phyloP scores from a whole-genome alignment of 2,329 filamentous ascomycete species.

The Ceratocystis cacaofunesta region DNA sequence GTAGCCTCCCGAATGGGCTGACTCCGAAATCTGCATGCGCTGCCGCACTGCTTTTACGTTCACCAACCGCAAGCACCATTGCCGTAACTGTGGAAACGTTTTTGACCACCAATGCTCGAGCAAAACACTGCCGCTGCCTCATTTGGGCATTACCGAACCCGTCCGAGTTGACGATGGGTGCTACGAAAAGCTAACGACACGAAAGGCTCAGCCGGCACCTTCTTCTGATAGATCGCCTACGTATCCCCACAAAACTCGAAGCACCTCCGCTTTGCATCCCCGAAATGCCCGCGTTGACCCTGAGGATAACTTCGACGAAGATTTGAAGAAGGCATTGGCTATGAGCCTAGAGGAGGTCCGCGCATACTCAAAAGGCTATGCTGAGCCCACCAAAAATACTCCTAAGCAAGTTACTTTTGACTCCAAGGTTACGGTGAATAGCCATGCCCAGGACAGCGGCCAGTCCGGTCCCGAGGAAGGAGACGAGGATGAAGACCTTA shows the following conservation, averaged over 20 bases:
- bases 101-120: constrained; percentile 91
- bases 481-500: constrained; percentile 84
- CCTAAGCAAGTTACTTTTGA: constrained; percentile 20
- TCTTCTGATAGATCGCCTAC: constrained; percentile 37
- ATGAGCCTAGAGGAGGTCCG: constrained; percentile 96
- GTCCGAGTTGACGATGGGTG: constrained; percentile 95
- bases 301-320: constrained; percentile 86
- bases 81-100: constrained; percentile 92
- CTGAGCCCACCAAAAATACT: constrained; percentile 37
- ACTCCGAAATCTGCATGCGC: constrained; percentile 97
- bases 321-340: constrained; percentile 79
- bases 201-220: constrained; percentile 29
- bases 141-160: constrained; percentile 79
- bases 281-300: constrained; percentile 57
- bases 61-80: constrained; percentile 96
- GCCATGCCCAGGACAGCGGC: constrained; percentile 25
- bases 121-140: constrained; percentile 76
- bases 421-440: constrained; percentile 20
- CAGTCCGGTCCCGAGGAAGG: constrained; percentile 34
- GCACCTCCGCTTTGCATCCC: constrained; percentile 64
- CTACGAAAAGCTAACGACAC: constrained; percentile 75
- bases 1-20: constrained; percentile 88
- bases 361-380: constrained; percentile 57
- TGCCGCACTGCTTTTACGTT: constrained; percentile 92
- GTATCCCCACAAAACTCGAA: constrained; percentile 48